Evolutionary conservation across 257 asterid species (phyloP).

Genomic region (Gentiana macrophylla): DNA sequence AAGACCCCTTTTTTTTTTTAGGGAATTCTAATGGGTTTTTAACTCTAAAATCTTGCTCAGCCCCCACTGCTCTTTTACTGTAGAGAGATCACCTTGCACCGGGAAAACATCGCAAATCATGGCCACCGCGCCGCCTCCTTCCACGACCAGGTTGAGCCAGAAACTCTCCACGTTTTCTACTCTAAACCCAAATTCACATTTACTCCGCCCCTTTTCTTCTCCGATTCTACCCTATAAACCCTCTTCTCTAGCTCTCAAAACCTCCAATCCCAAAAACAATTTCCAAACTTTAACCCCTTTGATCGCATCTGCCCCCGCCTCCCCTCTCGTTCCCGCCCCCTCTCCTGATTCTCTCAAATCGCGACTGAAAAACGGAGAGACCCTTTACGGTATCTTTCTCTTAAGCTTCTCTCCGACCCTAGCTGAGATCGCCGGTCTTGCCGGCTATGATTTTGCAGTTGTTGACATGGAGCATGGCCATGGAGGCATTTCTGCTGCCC

Average conservation of each 20-base stretch:
- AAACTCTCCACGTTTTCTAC: slow-evolving; percentile 24
- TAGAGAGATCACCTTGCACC: too few relatives aligned
- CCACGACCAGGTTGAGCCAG: neutral
- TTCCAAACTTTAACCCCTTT: slow-evolving; percentile 3
- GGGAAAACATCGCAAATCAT: neutral
- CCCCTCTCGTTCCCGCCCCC: slow-evolving; percentile 10
- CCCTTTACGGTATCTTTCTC: slow-evolving; percentile 71
- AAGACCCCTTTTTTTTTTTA: too few relatives aligned
- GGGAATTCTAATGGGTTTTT: too few relatives aligned
- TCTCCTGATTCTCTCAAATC: slow-evolving; percentile 36
- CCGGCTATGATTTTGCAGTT: slow-evolving; percentile 77
- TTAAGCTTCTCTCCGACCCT: slow-evolving; percentile 68
- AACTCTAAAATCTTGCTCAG: too few relatives aligned
- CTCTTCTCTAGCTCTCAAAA: slow-evolving; percentile 15
- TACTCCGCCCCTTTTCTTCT: neutral
- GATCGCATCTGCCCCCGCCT: slow-evolving; percentile 14
- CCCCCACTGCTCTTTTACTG: too few relatives aligned
- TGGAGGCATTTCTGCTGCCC: slow-evolving; percentile 68
- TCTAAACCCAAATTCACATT: slow-evolving; percentile 14
- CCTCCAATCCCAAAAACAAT: slow-evolving; percentile 14
- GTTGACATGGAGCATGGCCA: slow-evolving; percentile 90
- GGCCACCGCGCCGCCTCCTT: slow-evolving; percentile 7
- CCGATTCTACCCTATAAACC: neutral
- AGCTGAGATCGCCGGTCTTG: slow-evolving; percentile 69
- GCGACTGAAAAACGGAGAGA: slow-evolving; percentile 59